Conservation (phyloP, 768 basidiomycete species). For the Cystofilobasidium macerans region DNA sequence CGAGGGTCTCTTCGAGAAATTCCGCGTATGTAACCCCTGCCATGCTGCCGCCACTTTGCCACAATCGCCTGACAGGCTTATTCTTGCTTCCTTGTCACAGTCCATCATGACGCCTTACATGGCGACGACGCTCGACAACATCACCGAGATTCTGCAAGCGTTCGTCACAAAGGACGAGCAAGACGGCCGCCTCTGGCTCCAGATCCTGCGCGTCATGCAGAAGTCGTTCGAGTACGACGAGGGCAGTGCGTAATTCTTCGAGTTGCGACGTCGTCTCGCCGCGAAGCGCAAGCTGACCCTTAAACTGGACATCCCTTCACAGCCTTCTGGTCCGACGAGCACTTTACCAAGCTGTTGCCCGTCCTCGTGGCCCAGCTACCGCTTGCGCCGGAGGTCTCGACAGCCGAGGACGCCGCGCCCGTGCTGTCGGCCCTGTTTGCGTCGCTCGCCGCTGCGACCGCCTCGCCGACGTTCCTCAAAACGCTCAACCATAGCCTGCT, state of each 20-base stretch:
- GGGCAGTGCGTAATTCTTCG: slow-evolving; percentile 63
- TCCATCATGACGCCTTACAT: slow-evolving; percentile 85
- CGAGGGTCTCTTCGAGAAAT: slow-evolving; percentile 63
- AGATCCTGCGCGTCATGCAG: slow-evolving; percentile 51
- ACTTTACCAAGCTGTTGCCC: slow-evolving; percentile 52
- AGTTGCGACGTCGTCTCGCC: too few relatives aligned
- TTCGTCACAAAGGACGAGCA: slow-evolving; percentile 40
- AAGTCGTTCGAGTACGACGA: slow-evolving; percentile 70
- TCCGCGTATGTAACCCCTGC: slow-evolving; percentile 52
- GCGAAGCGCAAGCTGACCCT: background rate
- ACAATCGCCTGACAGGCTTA: background rate
- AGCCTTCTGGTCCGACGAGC: slow-evolving; percentile 88
- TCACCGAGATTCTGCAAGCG: slow-evolving; percentile 51
- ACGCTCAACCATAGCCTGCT: slow-evolving; percentile 68
- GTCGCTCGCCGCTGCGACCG: slow-evolving; percentile 50
- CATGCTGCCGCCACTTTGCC: background rate
- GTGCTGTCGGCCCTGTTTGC: slow-evolving; percentile 37
- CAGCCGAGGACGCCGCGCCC: slow-evolving; percentile 6
- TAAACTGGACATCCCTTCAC: background rate
- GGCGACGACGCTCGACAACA: slow-evolving; percentile 58
- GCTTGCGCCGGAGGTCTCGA: slow-evolving; percentile 14
- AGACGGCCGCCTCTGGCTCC: slow-evolving; percentile 51
- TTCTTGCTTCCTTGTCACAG: slow-evolving; percentile 39
- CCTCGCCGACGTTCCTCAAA: slow-evolving; percentile 59
- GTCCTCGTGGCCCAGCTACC: slow-evolving; percentile 55